These are phyloP conservation scores for Solanum chaucha DNA, from an alignment of 257 asterid genomes.

Conservation along the genomic window DNA sequence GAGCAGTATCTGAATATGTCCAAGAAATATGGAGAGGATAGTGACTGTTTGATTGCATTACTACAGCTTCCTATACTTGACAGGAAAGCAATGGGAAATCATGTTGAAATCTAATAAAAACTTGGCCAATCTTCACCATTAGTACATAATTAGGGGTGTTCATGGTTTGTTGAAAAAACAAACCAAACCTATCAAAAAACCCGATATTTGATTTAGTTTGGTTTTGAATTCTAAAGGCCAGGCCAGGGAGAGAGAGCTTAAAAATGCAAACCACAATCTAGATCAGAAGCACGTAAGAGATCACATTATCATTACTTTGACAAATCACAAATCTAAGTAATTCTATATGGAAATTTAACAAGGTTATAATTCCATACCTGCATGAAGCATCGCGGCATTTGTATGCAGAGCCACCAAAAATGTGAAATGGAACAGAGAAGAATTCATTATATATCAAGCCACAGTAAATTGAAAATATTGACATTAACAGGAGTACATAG, in stretches of 20 bases:
- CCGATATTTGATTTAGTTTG: not conserved
- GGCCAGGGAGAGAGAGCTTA: not conserved
- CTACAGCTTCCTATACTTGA: not conserved
- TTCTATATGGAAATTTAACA: not conserved
- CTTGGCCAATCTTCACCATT: not conserved
- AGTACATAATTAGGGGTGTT: not conserved
- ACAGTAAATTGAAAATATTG: slow-evolving; percentile 88
- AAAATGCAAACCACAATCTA: not conserved
- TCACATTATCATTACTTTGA: not conserved
- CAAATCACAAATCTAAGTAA: not conserved
- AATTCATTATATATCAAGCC: slow-evolving; percentile 97
- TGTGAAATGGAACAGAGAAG: slow-evolving; percentile 94
- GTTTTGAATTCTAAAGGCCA: not conserved
- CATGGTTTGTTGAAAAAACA: not conserved
- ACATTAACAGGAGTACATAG: slow-evolving; percentile 85
- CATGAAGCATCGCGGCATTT: slow-evolving; percentile 83
- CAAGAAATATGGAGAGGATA: not conserved
- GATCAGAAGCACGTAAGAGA: not conserved
- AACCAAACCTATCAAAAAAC: not conserved
- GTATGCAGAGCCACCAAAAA: slow-evolving; percentile 92
- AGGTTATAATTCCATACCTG: slow-evolving; percentile 42
- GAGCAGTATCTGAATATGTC: not conserved
- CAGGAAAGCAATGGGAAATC: not conserved
- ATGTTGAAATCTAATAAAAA: not conserved
- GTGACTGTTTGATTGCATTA: not conserved